These are phyloP conservation scores for Stephanodiscus triporus DNA, from an alignment of 108 stramenopile species.

Conservation along the genomic window DNA sequence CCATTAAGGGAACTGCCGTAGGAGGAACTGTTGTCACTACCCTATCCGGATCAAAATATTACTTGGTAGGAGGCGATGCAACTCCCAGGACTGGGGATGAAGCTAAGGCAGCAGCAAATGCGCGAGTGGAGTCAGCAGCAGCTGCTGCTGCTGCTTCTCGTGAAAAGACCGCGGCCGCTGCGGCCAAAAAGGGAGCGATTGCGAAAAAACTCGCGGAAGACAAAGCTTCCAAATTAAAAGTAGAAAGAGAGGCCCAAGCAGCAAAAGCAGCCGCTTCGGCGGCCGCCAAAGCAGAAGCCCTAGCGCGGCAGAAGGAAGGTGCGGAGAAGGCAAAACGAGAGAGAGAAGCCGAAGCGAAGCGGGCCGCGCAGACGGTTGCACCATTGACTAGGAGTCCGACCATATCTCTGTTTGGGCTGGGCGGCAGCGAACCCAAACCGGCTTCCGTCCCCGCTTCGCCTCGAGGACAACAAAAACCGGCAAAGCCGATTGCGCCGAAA, in stretches of 20 bases:
- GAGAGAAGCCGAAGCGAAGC: conserved; percentile 24
- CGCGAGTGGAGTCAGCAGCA: background rate
- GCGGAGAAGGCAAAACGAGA: conserved; percentile 30
- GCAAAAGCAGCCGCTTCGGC: conserved; percentile 13
- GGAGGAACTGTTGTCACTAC: conserved; percentile 44
- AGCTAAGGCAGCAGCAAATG: background rate
- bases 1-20: conserved; percentile 40
- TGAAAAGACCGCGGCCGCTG: conserved; percentile 4
- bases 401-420: conserved; percentile 51
- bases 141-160: conserved; percentile 5
- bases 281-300: conserved; percentile 14
- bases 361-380: conserved; percentile 20
- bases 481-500: conserved; percentile 46
- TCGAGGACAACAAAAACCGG: conserved; percentile 11
- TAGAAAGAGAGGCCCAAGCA: conserved; percentile 8
- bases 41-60: conserved; percentile 45
- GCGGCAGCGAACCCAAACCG: conserved; percentile 8
- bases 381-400: conserved; percentile 41
- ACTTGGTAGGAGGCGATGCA: conserved; percentile 38
- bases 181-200: conserved; percentile 21
- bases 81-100: background rate
- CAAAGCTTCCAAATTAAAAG: conserved; percentile 8
- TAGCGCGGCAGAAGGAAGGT: conserved; percentile 12
- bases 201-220: conserved; percentile 19
- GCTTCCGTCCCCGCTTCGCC: conserved; percentile 20